phyloP scores from a whole-genome alignment of 2,329 filamentous ascomycete species.

The Ceratocystis cacaofunesta region DNA sequence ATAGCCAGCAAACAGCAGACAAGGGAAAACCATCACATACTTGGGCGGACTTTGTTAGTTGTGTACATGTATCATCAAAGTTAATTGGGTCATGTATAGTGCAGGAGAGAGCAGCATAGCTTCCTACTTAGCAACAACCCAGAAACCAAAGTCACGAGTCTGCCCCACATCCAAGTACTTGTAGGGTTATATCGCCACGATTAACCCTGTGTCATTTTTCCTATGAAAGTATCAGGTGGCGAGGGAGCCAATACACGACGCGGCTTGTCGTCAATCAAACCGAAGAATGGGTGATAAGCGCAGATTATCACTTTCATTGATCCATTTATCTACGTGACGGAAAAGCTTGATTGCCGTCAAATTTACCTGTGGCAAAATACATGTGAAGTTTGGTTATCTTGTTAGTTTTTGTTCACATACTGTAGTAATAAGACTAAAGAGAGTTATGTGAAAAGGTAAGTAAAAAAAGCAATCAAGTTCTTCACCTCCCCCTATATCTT shows the following conservation, averaged over 20 bases:
- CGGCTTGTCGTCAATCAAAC: background rate
- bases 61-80: too few species aligned
- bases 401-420: too few species aligned
- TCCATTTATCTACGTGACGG: background rate
- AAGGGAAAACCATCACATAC: background rate
- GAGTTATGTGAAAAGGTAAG: too few species aligned
- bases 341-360: background rate
- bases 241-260: background rate
- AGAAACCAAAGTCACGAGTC: background rate
- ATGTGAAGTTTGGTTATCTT: background rate
- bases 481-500: too few species aligned
- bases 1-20: background rate
- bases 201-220: background rate
- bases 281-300: background rate
- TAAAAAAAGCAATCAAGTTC: too few species aligned
- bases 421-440: too few species aligned
- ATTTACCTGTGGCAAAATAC: background rate
- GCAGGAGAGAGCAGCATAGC: too few species aligned
- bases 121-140: background rate
- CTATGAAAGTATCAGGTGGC: background rate
- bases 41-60: too few species aligned
- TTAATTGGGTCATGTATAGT: too few species aligned
- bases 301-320: too few species aligned
- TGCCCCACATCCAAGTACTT: background rate
- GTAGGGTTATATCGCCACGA: background rate